Evolutionary conservation across 2,329 filamentous ascomycete genomes (phyloP), one percentile per base, ranked within the genome.

Genomic region (Aplosporella prunicola): DNA sequence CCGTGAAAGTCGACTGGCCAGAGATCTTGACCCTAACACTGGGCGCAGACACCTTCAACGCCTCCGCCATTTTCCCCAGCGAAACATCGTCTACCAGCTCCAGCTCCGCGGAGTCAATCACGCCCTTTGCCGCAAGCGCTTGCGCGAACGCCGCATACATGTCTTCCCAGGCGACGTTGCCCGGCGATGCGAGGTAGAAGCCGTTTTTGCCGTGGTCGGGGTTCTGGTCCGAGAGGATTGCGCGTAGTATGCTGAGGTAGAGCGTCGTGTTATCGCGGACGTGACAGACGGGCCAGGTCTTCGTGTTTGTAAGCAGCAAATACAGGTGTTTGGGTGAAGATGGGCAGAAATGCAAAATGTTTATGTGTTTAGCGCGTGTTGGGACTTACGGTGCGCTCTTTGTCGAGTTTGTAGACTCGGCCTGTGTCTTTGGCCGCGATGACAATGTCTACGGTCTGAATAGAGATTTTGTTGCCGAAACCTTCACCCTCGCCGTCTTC

Each of bases 241-340:
- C 55, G 1, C 57, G 55, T 5, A 73, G 45, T 0, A 74, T 52
- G 3, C 60, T 48, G 2, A 72, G 33, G 36, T 72, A 74, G 1
- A 74, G 45, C 0, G 47, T 48, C 0, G 64, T 58, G 22, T 62
- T 74, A 39, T 75, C 71, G 0, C 47, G 8, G 4, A 74, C 47
- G 38, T 74, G 68, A 40, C 64, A 70, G 5, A 75, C 70, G 0
- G 71, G 71, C 71, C 71, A 74, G 1, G 51, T 56, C 63, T 69
- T 32, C 2, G 22, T 33, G 25, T n/a, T 33, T 14, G 20, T 9
- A 16, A n/a, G 8, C 14, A 17, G 5, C 7, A 32, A 30, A 13
- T 28, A 11, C 2, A 7, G 22, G 39, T 35, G n/a, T 42, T 26
- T 38, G 11, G 14, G 11, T 4, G 16, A 13, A 20, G 22, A n/a